Evolutionary conservation across 2,329 filamentous ascomycete species (phyloP), one percentile per base, ranked within the genome.

Genomic region (Aspergillus sp.): DNA sequence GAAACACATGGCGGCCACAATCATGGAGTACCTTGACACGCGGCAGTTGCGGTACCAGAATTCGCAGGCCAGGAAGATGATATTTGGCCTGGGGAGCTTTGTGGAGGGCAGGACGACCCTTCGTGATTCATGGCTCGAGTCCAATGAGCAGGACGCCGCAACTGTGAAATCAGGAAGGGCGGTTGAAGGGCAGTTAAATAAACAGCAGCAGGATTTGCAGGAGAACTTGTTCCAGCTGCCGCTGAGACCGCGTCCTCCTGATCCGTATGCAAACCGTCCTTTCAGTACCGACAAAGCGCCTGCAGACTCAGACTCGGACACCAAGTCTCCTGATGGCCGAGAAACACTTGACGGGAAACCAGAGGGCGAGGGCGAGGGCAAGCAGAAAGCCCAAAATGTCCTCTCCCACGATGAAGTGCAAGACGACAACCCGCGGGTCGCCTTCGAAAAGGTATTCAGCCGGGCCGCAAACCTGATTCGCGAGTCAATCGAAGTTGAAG

Each of bases 1-100:
- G 15, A 33, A 60, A 27, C 61, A 66, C 22, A 57, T 66, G 6
- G 62, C 63, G 13, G 45, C 40, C 1, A 65, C 64, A 2, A 56
- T 66, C 7, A 66, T 66, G 60, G 64, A 65, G 12, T 56, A 66
- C 22, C 51, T 66, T 24, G 50, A 64, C 5, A 61, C 60, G 2
- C 64, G 62, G 39, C 55, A 61, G 12, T 60, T 60, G 2, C 65
- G 64, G 61, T 59, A 63, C 1, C 63, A 66, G 40, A 62, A 66
- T 24, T 56, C 61, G 12, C 63, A 63, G 4, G 64, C 65, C 11
- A 60, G 64, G 41, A 64, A 62, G 39, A 66, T 66, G 64, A 62
- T 66, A 4, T 53, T 60, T 1, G 64, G 60, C 4, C 44, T 66
- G 5, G 64, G 63, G 1, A 19, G 65, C n/a, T 66, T 66, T 5